A percentile compares a stretch with the other conserved stretches of the same genome.
Evolutionary conservation across 129 eudicot species (phyloP).

Genomic region (Silybum marianum): DNA sequence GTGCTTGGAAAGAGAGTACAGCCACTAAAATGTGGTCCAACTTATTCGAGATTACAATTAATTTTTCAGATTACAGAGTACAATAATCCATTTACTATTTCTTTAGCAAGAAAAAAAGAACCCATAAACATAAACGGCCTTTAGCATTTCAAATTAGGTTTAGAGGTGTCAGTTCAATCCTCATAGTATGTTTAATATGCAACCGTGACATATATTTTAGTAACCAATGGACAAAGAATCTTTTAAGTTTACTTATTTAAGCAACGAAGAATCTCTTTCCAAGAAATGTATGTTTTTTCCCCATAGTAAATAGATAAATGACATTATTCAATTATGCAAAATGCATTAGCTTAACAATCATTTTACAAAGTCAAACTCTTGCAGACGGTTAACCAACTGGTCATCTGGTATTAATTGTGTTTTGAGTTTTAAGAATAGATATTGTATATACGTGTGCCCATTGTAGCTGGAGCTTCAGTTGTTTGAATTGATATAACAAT

Average conservation of each 20-base stretch:
- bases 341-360: background rate
- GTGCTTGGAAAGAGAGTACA: background rate
- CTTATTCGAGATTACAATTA: background rate
- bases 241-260: background rate
- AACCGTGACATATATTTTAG: background rate
- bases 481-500: background rate
- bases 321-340: background rate
- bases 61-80: background rate
- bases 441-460: background rate
- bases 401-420: constrained; percentile 12
- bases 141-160: background rate
- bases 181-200: background rate
- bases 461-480: constrained; percentile 10
- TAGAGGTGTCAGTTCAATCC: background rate
- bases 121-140: background rate
- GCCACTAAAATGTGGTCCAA: background rate
- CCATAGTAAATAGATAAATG: background rate
- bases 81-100: background rate
- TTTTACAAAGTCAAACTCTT: constrained; percentile 4
- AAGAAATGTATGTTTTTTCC: constrained; percentile 3
- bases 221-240: background rate
- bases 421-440: background rate
- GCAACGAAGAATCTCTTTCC: background rate
- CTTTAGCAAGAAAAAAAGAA: background rate
- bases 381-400: background rate